These are phyloP conservation scores for Clonostachys byssicola DNA, from an alignment of 2,329 filamentous ascomycete genomes.

Conservation along the genomic window DNA sequence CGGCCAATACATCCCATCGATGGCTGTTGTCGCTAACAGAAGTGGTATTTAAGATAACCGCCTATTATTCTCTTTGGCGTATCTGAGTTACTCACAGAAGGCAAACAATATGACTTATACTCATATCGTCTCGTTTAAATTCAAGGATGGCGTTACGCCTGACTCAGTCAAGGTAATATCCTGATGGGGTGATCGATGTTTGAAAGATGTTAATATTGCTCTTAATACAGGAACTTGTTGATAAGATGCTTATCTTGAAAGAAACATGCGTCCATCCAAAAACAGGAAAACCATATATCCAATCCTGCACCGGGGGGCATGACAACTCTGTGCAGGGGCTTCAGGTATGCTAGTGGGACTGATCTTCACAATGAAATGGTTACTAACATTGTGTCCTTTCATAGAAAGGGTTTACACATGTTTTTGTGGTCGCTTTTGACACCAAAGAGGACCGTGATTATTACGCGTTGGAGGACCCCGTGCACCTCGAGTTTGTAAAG, in stretches of 20 bases:
- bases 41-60: no score
- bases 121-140: not conserved
- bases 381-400: not conserved
- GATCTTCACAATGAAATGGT: not conserved
- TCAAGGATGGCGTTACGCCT: not conserved
- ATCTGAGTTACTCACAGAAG: no score
- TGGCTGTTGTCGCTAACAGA: no score
- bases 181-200: no score
- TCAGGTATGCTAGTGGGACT: slow-evolving; percentile 33
- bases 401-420: slow-evolving; percentile 60
- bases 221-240: not conserved
- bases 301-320: slow-evolving; percentile 49
- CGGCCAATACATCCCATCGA: no score
- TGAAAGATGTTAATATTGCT: no score
- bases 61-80: no score
- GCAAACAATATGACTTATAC: not conserved
- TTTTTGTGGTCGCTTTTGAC: slow-evolving; percentile 51
- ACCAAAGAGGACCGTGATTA: slow-evolving; percentile 2
- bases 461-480: slow-evolving; percentile 2
- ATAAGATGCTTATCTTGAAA: slow-evolving; percentile 40
- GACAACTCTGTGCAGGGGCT: slow-evolving; percentile 58
- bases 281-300: slow-evolving; percentile 56
- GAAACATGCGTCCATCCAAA: slow-evolving; percentile 58
- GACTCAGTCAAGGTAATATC: not conserved
- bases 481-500: not conserved